These are phyloP conservation scores for Irpex rosettiformis DNA, from an alignment of 1,284 basidiomycete genomes.

Conservation along the genomic window DNA sequence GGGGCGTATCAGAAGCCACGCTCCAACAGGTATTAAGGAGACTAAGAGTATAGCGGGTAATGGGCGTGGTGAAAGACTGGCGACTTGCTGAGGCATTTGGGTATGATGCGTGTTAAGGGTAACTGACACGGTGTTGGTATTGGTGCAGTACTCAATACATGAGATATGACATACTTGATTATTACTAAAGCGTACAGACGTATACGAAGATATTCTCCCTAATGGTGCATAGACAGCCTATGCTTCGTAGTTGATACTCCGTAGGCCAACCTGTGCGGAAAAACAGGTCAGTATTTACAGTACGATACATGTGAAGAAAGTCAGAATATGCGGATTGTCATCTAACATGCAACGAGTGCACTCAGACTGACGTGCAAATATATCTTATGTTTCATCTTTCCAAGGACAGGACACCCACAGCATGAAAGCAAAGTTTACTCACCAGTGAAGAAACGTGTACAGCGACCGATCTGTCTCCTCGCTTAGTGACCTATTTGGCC, in stretches of 20 bases:
- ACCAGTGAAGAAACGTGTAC: not conserved
- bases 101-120: not conserved
- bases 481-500: not conserved
- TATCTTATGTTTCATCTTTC: slow-evolving; percentile 34
- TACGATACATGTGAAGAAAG: slow-evolving; percentile 7
- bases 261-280: not conserved
- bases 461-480: not conserved
- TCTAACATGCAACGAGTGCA: slow-evolving; percentile 24
- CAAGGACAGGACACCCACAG: not conserved
- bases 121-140: not conserved
- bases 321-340: slow-evolving; percentile 26
- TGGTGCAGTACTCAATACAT: slow-evolving; percentile 5
- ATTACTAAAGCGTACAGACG: not conserved
- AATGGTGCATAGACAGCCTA: not conserved
- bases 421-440: not conserved
- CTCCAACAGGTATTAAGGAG: slow-evolving; percentile 57
- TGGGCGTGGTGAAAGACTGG: slow-evolving; percentile 39
- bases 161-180: slow-evolving; percentile 10
- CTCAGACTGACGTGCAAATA: slow-evolving; percentile 57
- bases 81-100: slow-evolving; percentile 15
- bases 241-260: not conserved
- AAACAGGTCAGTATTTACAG: not conserved
- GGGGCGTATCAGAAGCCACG: slow-evolving; percentile 68
- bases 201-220: not conserved
- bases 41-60: slow-evolving; percentile 52